Evolutionary conservation across 2,329 filamentous ascomycete genomes (phyloP).

Genomic region (Aplosporella prunicola): DNA sequence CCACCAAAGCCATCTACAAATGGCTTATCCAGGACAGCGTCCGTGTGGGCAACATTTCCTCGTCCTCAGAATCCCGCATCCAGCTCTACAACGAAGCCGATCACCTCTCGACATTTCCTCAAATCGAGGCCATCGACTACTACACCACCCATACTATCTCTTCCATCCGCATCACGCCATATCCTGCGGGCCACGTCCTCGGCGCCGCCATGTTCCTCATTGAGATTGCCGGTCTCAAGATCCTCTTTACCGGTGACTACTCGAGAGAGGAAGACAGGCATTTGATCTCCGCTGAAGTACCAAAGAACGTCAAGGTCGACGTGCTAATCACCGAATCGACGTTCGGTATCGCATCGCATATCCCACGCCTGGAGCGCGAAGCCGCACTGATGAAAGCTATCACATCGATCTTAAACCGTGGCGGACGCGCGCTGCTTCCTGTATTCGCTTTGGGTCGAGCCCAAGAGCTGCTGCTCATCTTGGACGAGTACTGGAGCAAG

Average conservation of each 20-base stretch:
- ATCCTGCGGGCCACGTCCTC: conserved; percentile 94
- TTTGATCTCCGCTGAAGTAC: conserved; percentile 86
- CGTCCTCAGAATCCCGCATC: conserved; percentile 52
- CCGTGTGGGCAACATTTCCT: conserved; percentile 65
- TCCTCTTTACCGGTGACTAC: conserved; percentile 97
- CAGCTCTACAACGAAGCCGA: conserved; percentile 90
- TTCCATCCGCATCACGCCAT: conserved; percentile 92
- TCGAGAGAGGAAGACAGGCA: conserved; percentile 92
- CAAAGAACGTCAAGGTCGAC: conserved; percentile 81
- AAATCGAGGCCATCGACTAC: conserved; percentile 96
- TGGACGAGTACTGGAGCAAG: conserved; percentile 94
- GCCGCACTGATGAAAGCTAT: conserved; percentile 93
- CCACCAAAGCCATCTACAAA: conserved; percentile 98
- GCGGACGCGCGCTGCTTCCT: conserved; percentile 85
- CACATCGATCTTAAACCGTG: conserved; percentile 80
- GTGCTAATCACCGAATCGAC: conserved; percentile 97
- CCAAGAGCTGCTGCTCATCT: conserved; percentile 84
- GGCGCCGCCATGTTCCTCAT: conserved; percentile 98
- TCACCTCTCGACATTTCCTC: conserved; percentile 82
- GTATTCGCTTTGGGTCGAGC: conserved; percentile 91
- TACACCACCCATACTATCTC: conserved; percentile 96
- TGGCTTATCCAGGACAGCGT: conserved; percentile 98
- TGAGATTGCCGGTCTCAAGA: conserved; percentile 92
- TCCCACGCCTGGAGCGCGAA: conserved; percentile 82
- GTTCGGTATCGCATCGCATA: conserved; percentile 89